Percentiles rank a stretch among this genome's conserved stretches.
These are phyloP conservation scores for Pythium sukuiense DNA, from an alignment of 352 stramenopile species.

Conservation along the genomic window DNA sequence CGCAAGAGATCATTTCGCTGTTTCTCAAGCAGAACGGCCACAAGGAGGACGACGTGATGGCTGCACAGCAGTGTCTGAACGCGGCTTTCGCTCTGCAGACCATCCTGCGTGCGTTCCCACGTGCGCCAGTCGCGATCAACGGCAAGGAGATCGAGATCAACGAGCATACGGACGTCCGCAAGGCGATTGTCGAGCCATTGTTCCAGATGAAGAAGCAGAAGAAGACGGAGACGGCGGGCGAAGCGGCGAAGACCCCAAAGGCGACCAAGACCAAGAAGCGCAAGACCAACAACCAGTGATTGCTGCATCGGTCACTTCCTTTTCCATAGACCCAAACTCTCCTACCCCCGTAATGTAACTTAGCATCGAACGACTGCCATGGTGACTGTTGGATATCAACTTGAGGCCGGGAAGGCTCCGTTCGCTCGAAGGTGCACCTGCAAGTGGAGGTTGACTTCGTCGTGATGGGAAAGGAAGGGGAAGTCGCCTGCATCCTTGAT, in stretches of 20 bases:
- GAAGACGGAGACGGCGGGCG: slow-evolving; percentile 21
- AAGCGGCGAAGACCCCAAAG: slow-evolving; percentile 23
- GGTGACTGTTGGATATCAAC: neutral
- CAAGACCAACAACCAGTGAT: slow-evolving; percentile 21
- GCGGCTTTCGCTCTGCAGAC: slow-evolving; percentile 78
- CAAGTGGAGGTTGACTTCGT: slow-evolving; percentile 77
- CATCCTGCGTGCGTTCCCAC: slow-evolving; percentile 66
- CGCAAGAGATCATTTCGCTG: slow-evolving; percentile 39
- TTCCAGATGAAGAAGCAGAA: slow-evolving; percentile 45
- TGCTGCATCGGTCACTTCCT: neutral
- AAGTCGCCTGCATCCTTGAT: slow-evolving; percentile 69
- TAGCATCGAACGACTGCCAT: neutral
- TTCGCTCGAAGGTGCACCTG: slow-evolving; percentile 70
- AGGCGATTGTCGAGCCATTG: slow-evolving; percentile 30
- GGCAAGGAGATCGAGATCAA: slow-evolving; percentile 47
- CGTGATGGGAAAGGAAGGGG: slow-evolving; percentile 70
- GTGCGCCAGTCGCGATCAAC: slow-evolving; percentile 47
- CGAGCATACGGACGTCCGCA: slow-evolving; percentile 39
- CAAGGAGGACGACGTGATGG: slow-evolving; percentile 32
- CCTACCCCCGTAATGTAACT: neutral
- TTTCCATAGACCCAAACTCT: slow-evolving; percentile 1
- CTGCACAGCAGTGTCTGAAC: slow-evolving; percentile 75
- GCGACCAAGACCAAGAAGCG: slow-evolving; percentile 26
- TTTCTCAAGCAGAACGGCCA: slow-evolving; percentile 68
- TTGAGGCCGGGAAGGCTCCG: slow-evolving; percentile 43